Base-by-base conservation (phyloP, 2,329 filamentous ascomycete genomes). In the Aspergillus uvarum region DNA sequence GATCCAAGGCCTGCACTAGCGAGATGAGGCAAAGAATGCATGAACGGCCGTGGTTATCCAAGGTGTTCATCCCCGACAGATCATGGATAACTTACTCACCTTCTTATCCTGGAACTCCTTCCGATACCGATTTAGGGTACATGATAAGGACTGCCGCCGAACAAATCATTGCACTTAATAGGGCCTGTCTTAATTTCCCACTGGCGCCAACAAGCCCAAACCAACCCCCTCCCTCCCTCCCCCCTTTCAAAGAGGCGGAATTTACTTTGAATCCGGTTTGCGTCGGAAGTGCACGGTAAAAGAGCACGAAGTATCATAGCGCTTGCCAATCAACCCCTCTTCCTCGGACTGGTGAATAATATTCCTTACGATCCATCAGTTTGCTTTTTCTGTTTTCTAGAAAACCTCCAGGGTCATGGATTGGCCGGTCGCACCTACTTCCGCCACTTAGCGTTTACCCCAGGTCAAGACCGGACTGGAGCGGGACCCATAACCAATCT, bases 371-470 rank as follows among this genome's bases (percentile, higher is more conserved):
- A 58, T 51, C 58, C 54, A 51, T 55, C 53, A 44, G 16, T 7
- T 44, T 19, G 38, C 32, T 35, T 56, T 63, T 63, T 61, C 61
- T 63, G 57, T 56, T 60, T 65, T 65, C 63, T 66, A 62, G 62
- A 63, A 64, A 56, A 47, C 62, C 63, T 59, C 48, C 65, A 61
- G 56, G 56, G 58, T 52, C 59, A 59, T 59, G 58, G 51, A 59
- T 59, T 63, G 53, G 53, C 53, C 32, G 63, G 58, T 53, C 49
- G 60, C 51, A 44, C 49, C 16, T 61, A 48, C 51, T 51, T 42
- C 56, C 47, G 56, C 60, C 57, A 47, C 16, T 59, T 58, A 52
- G 48, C 55, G 50, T 65, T 59, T 73, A 73, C 70, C 70, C 70
- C 70, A 72, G 70, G 69, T 72, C 68, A 54, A 56, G 54, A 51